Base-by-base conservation (phyloP, 2,329 filamentous ascomycete species). In the Microcyclosporella mali region DNA sequence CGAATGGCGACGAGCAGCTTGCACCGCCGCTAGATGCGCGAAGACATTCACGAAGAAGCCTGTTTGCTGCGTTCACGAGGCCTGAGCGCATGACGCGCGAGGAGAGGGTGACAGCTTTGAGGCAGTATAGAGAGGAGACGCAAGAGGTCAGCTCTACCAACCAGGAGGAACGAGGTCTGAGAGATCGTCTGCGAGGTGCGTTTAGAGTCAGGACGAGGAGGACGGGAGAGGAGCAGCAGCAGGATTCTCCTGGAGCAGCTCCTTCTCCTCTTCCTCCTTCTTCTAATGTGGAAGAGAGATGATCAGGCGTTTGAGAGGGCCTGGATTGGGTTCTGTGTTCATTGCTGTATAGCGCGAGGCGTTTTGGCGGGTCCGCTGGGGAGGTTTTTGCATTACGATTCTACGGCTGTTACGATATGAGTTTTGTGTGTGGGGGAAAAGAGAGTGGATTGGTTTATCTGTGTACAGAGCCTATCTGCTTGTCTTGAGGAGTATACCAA, bases 81-180 rank as follows among this genome's bases (percentile, higher is more conserved):
- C 64, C 65, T 19, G 66, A 66, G 14, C 61, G 66, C 25, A 65
- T 67, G 30, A 63, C 64, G 2, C 52, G 65, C 3, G 68, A 71
- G 37, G 68, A 72, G 42, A 63, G 70, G 10, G 60, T 72, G 7
- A 55, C 53, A 6, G 69, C 67, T 2, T 53, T 71, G 6, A 51
- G 69, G 18, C 57, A 61, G 9, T 55, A 70, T 19, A 49, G 65
- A 34, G 52, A 56, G 34, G 37, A 18, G 37, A 41, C 52, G 41
- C 51, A 48, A 29, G 52, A 40, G 12, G 46, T 43, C 30, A 33
- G 45, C 18, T 30, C 18, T 27, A 29, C 14, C 11, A 35, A 17
- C 14, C 39, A 37, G 38, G 50, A 51, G 10, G 58, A 56, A 32
- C 43, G 48, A 6, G 46, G 47, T 16, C 47, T 48, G 15, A 41